phyloP scores from a whole-genome alignment of 2,329 filamentous ascomycete species.

The Cercospora sp. region DNA sequence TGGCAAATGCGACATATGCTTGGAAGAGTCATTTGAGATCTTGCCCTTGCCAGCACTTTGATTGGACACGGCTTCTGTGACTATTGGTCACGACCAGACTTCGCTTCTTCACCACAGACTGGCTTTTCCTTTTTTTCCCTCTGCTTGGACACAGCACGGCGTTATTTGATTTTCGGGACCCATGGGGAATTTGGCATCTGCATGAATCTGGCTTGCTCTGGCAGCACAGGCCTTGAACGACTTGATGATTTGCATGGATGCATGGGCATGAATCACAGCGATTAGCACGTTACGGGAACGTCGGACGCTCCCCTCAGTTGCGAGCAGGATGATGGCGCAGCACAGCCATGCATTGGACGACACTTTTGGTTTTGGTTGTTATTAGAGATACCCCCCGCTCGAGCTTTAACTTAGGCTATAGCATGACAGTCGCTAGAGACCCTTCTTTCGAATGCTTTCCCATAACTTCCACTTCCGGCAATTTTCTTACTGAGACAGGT shows the following conservation, averaged over 20 bases:
- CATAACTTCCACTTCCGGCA: not conserved
- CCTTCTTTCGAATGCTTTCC: not conserved
- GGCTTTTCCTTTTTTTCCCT: not conserved
- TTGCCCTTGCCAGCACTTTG: not conserved
- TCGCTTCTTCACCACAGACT: not conserved
- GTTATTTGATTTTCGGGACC: conserved; percentile 1
- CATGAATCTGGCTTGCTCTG: conserved; percentile 17
- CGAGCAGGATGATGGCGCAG: not conserved
- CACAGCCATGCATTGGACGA: conserved; percentile 15
- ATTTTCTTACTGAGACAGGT: not conserved
- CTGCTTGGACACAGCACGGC: conserved; percentile 14
- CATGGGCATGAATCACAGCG: conserved; percentile 16
- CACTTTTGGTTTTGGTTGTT: conserved; percentile 6
- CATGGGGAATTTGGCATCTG: not conserved
- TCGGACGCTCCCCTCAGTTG: conserved; percentile 10
- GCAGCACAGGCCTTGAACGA: conserved; percentile 17
- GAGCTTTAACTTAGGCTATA: conserved; percentile 4
- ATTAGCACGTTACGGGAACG: conserved; percentile 3
- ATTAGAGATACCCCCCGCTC: conserved; percentile 19
- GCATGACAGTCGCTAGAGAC: conserved; percentile 2
- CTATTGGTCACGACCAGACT: not conserved
- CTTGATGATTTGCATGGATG: conserved; percentile 14
- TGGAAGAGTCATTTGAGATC: not conserved
- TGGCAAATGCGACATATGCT: not conserved
- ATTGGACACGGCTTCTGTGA: not conserved